A percentile compares a stretch with the other conserved stretches of the same genome.
These are phyloP conservation scores for Rugonectria rugulosa DNA, from an alignment of 2,329 filamentous ascomycete species.

Conservation along the genomic window DNA sequence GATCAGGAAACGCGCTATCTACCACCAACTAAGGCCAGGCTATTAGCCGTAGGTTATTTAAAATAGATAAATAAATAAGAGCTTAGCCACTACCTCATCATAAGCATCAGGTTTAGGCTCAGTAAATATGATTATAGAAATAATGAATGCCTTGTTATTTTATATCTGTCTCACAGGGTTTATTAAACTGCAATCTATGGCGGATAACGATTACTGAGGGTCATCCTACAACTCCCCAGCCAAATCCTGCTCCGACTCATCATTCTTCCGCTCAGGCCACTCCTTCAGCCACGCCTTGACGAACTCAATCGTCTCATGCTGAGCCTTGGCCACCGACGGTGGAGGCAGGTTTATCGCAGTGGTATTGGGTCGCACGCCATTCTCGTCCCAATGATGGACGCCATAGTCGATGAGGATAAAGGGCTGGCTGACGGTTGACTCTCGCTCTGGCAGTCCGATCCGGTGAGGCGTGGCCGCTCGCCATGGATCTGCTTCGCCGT, in stretches of 20 bases:
- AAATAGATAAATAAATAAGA: too few species aligned
- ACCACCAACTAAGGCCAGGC: too few species aligned
- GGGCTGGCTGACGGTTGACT: slow-evolving; percentile 70
- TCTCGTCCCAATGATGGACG: slow-evolving; percentile 85
- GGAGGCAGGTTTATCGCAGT: slow-evolving; percentile 71
- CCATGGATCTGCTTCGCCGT: slow-evolving; percentile 84
- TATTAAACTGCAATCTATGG: too few species aligned
- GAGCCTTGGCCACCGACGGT: slow-evolving; percentile 62
- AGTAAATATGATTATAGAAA: too few species aligned
- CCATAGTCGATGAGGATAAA: slow-evolving; percentile 77
- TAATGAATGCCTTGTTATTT: too few species aligned
- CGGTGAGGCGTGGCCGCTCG: slow-evolving; percentile 75
- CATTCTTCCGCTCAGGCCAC: slow-evolving; percentile 50
- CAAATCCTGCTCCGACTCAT: not conserved
- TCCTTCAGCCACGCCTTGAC: slow-evolving; percentile 73
- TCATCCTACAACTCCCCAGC: slow-evolving; percentile 12
- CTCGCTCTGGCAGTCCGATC: slow-evolving; percentile 62
- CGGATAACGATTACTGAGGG: not conserved
- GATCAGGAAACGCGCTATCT: too few species aligned
- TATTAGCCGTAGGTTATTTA: too few species aligned
- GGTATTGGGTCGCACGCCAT: slow-evolving; percentile 62
- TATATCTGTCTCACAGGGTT: too few species aligned
- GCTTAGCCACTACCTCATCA: too few species aligned
- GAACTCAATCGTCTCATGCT: slow-evolving; percentile 65
- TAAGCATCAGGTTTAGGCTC: too few species aligned